These are phyloP conservation scores for Trichosporon sp. DNA, from an alignment of 1,284 basidiomycete genomes.

Conservation along the genomic window DNA sequence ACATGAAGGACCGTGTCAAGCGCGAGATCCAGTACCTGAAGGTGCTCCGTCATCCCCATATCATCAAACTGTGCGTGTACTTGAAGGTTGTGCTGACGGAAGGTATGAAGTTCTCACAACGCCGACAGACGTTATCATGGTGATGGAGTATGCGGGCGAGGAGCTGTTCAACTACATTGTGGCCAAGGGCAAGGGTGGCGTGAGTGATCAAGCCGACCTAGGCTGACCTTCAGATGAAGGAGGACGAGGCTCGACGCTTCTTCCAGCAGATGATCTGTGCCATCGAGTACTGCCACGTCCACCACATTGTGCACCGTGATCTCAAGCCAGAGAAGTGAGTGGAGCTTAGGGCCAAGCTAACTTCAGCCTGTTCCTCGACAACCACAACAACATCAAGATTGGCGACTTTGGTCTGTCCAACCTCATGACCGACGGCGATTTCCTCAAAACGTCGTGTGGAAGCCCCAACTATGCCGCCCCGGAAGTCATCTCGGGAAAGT, in stretches of 20 bases:
- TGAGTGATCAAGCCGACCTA: slow-evolving; percentile 29
- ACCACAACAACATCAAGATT: slow-evolving; percentile 74
- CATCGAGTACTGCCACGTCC: slow-evolving; percentile 89
- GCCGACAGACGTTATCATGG: slow-evolving; percentile 90
- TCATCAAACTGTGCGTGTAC: slow-evolving; percentile 79
- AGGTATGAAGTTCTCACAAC: slow-evolving; percentile 96
- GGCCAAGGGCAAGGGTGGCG: slow-evolving; percentile 65
- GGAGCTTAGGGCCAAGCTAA: not conserved
- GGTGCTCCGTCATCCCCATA: slow-evolving; percentile 86
- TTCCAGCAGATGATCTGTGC: slow-evolving; percentile 96
- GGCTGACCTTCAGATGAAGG: slow-evolving; percentile 67
- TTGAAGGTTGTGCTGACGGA: slow-evolving; percentile 24
- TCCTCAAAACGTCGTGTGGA: slow-evolving; percentile 90
- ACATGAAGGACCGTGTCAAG: slow-evolving; percentile 88
- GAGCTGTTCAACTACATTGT: slow-evolving; percentile 97
- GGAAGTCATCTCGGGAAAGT: slow-evolving; percentile 87
- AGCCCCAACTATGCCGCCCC: slow-evolving; percentile 96
- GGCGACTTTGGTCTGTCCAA: slow-evolving; percentile 94
- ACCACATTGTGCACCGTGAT: slow-evolving; percentile 94
- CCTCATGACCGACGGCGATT: slow-evolving; percentile 91
- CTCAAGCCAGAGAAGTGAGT: slow-evolving; percentile 87
- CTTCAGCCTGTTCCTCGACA: slow-evolving; percentile 59
- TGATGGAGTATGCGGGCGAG: slow-evolving; percentile 87
- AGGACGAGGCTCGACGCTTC: slow-evolving; percentile 80
- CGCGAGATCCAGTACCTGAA: slow-evolving; percentile 95